phyloP scores from a whole-genome alignment of 2,329 filamentous ascomycete genomes.

The Elsinoe fawcettii region DNA sequence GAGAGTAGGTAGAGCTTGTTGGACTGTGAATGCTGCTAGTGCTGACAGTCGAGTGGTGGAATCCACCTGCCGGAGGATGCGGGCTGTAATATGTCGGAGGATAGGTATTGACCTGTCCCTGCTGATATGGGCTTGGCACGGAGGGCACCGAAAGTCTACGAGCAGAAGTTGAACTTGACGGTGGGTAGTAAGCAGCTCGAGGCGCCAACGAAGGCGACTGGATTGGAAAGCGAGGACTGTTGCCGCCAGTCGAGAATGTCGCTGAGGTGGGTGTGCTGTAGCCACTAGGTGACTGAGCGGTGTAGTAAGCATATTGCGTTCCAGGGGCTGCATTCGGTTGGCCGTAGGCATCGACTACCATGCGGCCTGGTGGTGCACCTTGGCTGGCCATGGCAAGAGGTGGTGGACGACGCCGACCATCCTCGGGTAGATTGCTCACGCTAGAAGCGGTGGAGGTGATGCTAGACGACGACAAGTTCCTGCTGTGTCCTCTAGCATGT shows the following conservation, averaged over 20 bases:
- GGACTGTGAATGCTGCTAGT: constrained; percentile 60
- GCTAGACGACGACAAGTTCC: constrained; percentile 81
- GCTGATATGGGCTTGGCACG: constrained; percentile 64
- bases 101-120: constrained; percentile 45
- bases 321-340: constrained; percentile 57
- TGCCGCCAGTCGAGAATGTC: constrained; percentile 68
- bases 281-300: constrained; percentile 61
- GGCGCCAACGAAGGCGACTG: constrained; percentile 61
- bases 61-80: constrained; percentile 42
- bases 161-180: constrained; percentile 53
- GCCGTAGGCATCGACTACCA: constrained; percentile 57
- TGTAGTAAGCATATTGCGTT: constrained; percentile 56
- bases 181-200: constrained; percentile 11
- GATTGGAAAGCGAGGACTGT: constrained; percentile 67
- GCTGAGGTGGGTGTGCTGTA: constrained; percentile 78
- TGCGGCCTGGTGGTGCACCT: constrained; percentile 49
- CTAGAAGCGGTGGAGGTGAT: constrained; percentile 68
- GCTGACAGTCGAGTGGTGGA: constrained; percentile 32
- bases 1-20: constrained; percentile 54
- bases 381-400: constrained; percentile 77
- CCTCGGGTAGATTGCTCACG: constrained; percentile 54
- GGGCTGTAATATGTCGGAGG: constrained; percentile 51
- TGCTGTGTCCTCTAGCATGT: constrained; percentile 68
- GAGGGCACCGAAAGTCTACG: constrained; percentile 79
- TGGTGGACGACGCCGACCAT: constrained; percentile 64